These are phyloP conservation scores for Neonectria sp. DNA, from an alignment of 2,329 filamentous ascomycete genomes.

Conservation along the genomic window DNA sequence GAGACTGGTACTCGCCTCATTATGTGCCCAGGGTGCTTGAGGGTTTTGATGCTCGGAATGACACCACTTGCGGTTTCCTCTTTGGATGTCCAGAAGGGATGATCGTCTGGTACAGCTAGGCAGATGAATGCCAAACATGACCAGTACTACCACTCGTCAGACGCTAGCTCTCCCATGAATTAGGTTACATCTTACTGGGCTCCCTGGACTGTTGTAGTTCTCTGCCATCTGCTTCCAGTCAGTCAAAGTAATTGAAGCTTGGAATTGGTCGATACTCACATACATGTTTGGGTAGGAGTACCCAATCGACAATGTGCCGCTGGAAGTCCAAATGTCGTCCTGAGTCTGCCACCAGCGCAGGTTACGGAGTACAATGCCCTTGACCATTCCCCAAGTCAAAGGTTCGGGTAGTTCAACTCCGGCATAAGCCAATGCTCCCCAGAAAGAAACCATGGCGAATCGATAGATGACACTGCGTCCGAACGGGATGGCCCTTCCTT, in stretches of 20 bases:
- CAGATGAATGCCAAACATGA: constrained; percentile 84
- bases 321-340: constrained; percentile 80
- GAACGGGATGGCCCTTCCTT: constrained; percentile 82
- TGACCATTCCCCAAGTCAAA: constrained; percentile 84
- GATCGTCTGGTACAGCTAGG: constrained; percentile 76
- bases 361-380: constrained; percentile 81
- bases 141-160: constrained; percentile 73
- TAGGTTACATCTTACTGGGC: constrained; percentile 59
- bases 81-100: constrained; percentile 81
- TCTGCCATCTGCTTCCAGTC: constrained; percentile 73
- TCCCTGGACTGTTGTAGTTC: constrained; percentile 86
- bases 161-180: constrained; percentile 38
- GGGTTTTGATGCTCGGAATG: constrained; percentile 71
- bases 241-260: constrained; percentile 30
- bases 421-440: constrained; percentile 83
- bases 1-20: constrained; percentile 60
- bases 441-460: constrained; percentile 90
- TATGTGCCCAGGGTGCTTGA: constrained; percentile 82
- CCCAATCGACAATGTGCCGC: constrained; percentile 82
- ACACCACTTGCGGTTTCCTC: constrained; percentile 73
- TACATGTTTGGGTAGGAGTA: constrained; percentile 87
- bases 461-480: constrained; percentile 84
- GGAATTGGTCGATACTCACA: constrained; percentile 54
- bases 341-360: constrained; percentile 86
- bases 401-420: constrained; percentile 80